Base-by-base conservation (phyloP, 495 filamentous ascomycete species). In the Parathielavia appendiculata region DNA sequence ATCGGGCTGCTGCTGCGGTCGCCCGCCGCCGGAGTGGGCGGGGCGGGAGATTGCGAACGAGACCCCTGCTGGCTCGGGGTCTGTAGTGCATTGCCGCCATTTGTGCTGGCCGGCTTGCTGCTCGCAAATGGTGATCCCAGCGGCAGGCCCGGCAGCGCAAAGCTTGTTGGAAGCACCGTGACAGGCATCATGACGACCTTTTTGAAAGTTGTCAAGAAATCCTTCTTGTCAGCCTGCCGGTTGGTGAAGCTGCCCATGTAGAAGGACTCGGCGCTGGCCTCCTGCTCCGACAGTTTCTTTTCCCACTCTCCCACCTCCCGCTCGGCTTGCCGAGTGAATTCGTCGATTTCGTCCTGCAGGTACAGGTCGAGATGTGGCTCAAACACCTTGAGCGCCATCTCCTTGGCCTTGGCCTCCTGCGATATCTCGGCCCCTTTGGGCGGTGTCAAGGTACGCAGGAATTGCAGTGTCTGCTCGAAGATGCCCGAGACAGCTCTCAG, bases 161-260 rank as follows among this genome's bases (percentile, higher is more conserved):
- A 52, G 39, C 61, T 66, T 16, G 67, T 78, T 5, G 90, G 90
- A 4, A 97, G 73, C 23, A 92, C 91, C 49, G 90, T 93, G 32
- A 97, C 92, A 22, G 95, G 95, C 85, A 95, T 91, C 89, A 97
- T 95, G 61, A 99, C 90, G 11, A 99, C 93, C 67, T 99, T 97
- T 71, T 91, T 97, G 77, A 99, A 99, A 1, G 91, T 95, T 17
- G 84, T 92, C 62, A 99, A 67, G 66, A 99, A 99, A 70, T 99
- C 95, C 45, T 86, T 85, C 71, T 99, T 99, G 66, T 93, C 95
- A 3, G 89, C 92, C 75, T 96, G 91, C 30, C 95, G 83, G 60
- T 91, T 96, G 23, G 56, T 56, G 67, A 97, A 82, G 66, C 89
- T 96, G 10, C 85, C 88, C 91, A 97, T 96, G 71, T 91, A 90